These are phyloP conservation scores for Phytophthora nicotianae DNA, from an alignment of 352 stramenopile genomes.

Conservation along the genomic window DNA sequence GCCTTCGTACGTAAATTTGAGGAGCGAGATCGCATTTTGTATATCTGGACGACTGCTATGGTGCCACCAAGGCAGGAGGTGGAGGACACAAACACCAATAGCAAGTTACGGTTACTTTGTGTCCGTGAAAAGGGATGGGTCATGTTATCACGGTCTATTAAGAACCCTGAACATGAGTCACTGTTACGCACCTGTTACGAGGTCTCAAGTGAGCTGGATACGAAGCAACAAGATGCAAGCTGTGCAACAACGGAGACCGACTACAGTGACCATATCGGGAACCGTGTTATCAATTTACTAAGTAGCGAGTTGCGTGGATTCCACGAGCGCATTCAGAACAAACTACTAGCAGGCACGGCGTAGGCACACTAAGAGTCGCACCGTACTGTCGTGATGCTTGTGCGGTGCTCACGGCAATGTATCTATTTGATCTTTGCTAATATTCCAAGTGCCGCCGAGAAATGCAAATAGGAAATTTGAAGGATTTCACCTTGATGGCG, in stretches of 20 bases:
- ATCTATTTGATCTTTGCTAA: too few species aligned
- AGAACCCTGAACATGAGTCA: conserved; percentile 20
- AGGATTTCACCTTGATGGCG: too few species aligned
- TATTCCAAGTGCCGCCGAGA: too few species aligned
- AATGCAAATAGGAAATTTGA: too few species aligned
- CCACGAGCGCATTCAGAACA: conserved; percentile 15
- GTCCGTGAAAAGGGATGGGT: conserved; percentile 27
- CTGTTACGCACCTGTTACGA: conserved; percentile 26
- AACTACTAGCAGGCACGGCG: background rate
- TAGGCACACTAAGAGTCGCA: too few species aligned
- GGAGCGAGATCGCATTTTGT: conserved; percentile 24
- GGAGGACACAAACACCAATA: background rate
- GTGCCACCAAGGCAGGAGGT: conserved; percentile 12
- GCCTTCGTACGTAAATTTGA: conserved; percentile 22
- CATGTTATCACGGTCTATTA: conserved; percentile 15
- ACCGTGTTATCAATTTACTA: conserved; percentile 14
- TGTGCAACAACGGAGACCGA: background rate
- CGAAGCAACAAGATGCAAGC: background rate
- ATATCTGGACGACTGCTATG: conserved; percentile 25
- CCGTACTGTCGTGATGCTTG: too few species aligned
- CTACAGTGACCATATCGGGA: conserved; percentile 9
- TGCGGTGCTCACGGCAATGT: too few species aligned
- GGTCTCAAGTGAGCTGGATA: conserved; percentile 18
- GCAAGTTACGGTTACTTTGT: conserved; percentile 12
- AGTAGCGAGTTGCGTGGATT: conserved; percentile 22